Evolutionary conservation across 2,329 filamentous ascomycete genomes (phyloP), one percentile per base, ranked within the genome.

Genomic region (Teratosphaeria pseudoeucalypti): DNA sequence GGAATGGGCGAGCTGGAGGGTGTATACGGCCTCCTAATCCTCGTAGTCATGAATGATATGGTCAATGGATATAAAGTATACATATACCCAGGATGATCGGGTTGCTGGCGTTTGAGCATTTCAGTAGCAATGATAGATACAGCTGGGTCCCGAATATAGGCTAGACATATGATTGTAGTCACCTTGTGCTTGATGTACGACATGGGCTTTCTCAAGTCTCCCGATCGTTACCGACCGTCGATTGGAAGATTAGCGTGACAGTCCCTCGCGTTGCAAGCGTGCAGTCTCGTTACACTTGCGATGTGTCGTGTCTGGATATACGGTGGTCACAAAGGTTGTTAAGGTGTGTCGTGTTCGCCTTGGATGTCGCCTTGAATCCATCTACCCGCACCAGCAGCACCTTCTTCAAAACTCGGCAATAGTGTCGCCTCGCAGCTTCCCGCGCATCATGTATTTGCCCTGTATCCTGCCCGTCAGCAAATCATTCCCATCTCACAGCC

Each of bases 351-450:
- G 6, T 19, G n/a, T 57, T 12, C 56, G 56, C 56, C 39, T 27
- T 52, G 19, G 54, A 58, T 47, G 49, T 47, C 56, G n/a, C 5
- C 11, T 34, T 14, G 5, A 9, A 14, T 32, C 26, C 14, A 6
- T 37, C 37, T 11, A 6, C 27, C 29, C 5, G 7, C 14, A 6
- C 19, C 14, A 16, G 19, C 23, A 2, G n/a, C 12, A 14, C 10
- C 68, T 77, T n/a, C 43, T 32, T 23, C 19, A 97, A 74, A 82
- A 92, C 77, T 97, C 92, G 58, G 80, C 78, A 70, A 95, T 81
- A n/a, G 86, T 81, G 72, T 97, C 92, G 58, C 90, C 92, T 76
- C 84, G 88, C 74, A 89, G 82, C 86, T 97, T 97, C 60, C 86
- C 92, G 67, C 91, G 84, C 67, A 96, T 74, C 55, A 95, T 82